Evolutionary conservation across 2,329 filamentous ascomycete species (phyloP), one percentile per base, ranked within the genome.

Genomic region (Diaporthe batatas): DNA sequence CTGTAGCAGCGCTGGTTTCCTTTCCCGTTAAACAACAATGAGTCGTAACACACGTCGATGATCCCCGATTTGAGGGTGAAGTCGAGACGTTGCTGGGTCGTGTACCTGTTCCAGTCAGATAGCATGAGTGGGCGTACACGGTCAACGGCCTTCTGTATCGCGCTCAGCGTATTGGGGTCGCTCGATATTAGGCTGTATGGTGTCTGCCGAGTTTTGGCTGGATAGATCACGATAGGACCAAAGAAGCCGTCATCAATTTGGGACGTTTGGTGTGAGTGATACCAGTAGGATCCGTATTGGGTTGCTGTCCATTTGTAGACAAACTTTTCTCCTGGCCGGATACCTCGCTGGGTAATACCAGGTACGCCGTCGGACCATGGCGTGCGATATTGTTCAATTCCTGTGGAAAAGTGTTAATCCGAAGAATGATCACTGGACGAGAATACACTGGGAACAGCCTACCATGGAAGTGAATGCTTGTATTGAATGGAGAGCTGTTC

Each of bases 281-380:
- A 92, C 83, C 87, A 91, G 79, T 89, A 90, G 54, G 85, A 86
- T 3, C 90, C 90, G 75, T 88, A 86, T 70, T 89, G 85, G 0
- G 82, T 83, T 0, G 89, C 89, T n/a, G 81, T 84, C 82, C 87
- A 92, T 42, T 81, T 82, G 77, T 91, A 89, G 0, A 83, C 81
- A 76, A 87, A 91, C 36, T 79, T 82, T 3, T 78, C 76, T 1
- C 85, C 85, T 0, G 88, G 84, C 16, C 80, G 76, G 70, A 91
- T 90, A 4, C 85, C 81, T 4, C 81, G 81, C 76, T 91, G 89
- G 0, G 86, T 85, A 2, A 91, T 78, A 2, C 89, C 89, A 0
- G 89, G 87, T 0, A 89, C 86, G 39, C 90, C 90, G 73, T 92
- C 90, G 0, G 88, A 86, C 89, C 89, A 91, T 0, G 88, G 87